phyloP scores from a whole-genome alignment of 1,139 yeast genomes.

The Saccharomycopsis hybrid region DNA sequence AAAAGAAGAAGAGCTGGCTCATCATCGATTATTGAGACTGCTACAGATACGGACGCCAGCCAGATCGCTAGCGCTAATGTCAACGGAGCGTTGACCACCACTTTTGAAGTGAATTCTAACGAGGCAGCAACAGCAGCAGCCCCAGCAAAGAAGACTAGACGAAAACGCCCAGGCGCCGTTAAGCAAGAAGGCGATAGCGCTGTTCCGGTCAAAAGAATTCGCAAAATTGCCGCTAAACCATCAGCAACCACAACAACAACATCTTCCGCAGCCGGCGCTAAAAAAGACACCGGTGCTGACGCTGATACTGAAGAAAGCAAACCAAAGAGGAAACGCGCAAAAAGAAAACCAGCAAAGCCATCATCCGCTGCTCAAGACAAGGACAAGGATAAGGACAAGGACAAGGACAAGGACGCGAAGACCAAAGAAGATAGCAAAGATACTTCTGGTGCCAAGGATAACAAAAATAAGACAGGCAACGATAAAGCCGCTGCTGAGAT shows the following conservation, averaged over 20 bases:
- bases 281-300: background rate
- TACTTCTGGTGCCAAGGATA: conserved; percentile 21
- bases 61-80: background rate
- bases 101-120: background rate
- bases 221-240: background rate
- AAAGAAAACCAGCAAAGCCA: conserved; percentile 2
- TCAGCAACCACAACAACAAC: too few species aligned
- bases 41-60: background rate
- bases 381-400: conserved; percentile 8
- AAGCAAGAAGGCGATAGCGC: background rate
- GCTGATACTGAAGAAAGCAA: conserved; percentile 10
- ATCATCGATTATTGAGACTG: background rate
- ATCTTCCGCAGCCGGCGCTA: too few species aligned
- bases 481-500: conserved; percentile 14
- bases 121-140: background rate
- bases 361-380: too few species aligned
- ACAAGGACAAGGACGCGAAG: conserved; percentile 8
- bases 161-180: background rate
- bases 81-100: background rate
- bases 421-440: background rate
- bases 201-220: background rate
- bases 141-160: conserved; percentile 1
- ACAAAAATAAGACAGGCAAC: conserved; percentile 22
- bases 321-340: conserved; percentile 10
- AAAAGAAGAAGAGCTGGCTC: background rate